Percentiles rank a stretch among this genome's conserved stretches.
Evolutionary conservation across 2,329 filamentous ascomycete genomes (phyloP).

Genomic region (Zelopaecilomyces penicillatus): DNA sequence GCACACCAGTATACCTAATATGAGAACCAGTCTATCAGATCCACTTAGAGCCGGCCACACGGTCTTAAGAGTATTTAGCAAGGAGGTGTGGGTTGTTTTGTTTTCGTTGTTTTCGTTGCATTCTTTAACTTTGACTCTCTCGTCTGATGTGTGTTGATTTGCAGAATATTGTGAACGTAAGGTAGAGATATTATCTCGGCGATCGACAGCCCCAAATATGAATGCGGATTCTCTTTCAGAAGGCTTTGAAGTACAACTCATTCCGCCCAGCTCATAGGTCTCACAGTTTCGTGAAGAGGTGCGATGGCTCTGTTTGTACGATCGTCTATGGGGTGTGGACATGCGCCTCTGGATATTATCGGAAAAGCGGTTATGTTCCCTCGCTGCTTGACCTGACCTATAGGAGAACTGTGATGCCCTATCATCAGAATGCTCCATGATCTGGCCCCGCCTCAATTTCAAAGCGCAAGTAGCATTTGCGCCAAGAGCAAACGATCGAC

Average conservation of each 20-base stretch:
- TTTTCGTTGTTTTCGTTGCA: no score
- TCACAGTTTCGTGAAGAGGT: no score
- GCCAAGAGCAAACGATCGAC: conserved; percentile 14
- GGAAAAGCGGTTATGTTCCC: no score
- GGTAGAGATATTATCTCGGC: conserved; percentile 21
- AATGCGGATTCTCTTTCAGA: conserved; percentile 12
- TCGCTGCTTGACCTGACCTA: no score
- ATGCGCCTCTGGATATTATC: no score
- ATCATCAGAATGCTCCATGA: conserved; percentile 9
- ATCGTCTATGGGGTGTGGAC: no score
- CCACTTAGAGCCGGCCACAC: conserved; percentile 58
- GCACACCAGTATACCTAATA: conserved; percentile 53
- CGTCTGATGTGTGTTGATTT: no score
- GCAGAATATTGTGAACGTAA: no score
- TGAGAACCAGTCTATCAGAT: conserved; percentile 43
- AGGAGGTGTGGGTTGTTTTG: neutral
- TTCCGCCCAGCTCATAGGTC: no score
- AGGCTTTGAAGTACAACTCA: conserved; percentile 1
- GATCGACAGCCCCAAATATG: conserved; percentile 16
- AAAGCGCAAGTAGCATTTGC: conserved; percentile 13
- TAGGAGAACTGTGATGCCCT: conserved; percentile 1
- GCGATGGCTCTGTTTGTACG: no score
- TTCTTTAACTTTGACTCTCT: no score
- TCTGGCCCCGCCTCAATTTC: conserved; percentile 13
- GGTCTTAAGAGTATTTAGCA: conserved; percentile 35